phyloP scores from a whole-genome alignment of 345 rosid genomes.

The Balakata baccata region DNA sequence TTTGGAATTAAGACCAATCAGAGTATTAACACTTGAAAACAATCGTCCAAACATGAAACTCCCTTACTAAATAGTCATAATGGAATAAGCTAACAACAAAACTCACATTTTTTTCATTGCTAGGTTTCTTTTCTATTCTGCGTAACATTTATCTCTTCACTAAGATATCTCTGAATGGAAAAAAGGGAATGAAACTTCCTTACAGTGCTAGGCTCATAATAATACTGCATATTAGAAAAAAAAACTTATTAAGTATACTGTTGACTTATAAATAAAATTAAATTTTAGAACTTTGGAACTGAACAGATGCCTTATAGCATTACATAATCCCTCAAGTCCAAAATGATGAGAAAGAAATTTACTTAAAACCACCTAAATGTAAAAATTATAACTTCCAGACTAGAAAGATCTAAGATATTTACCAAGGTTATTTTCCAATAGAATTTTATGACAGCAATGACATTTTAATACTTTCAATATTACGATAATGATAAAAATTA shows the following conservation, averaged over 20 bases:
- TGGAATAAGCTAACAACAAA: not conserved
- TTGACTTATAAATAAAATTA: not conserved
- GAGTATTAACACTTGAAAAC: not conserved
- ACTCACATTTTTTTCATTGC: slow-evolving; percentile 24
- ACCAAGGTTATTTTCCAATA: too few relatives aligned
- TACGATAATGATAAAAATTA: too few relatives aligned
- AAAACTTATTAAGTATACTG: too few relatives aligned
- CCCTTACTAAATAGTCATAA: not conserved
- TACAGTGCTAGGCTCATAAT: slow-evolving; percentile 46
- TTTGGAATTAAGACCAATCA: not conserved
- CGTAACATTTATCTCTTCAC: slow-evolving; percentile 2
- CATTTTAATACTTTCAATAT: too few relatives aligned
- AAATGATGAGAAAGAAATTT: too few relatives aligned
- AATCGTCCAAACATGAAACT: not conserved
- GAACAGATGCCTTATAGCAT: not conserved
- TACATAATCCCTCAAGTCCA: too few relatives aligned
- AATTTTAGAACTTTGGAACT: not conserved
- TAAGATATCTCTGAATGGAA: slow-evolving; percentile 46
- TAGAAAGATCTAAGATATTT: too few relatives aligned
- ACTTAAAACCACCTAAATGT: too few relatives aligned
- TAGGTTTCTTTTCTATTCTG: slow-evolving; percentile 4
- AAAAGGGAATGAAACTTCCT: slow-evolving; percentile 47
- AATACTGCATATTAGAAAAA: slow-evolving; percentile 37
- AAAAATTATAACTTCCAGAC: too few relatives aligned
- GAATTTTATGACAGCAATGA: too few relatives aligned